A percentile compares a stretch with the other conserved stretches of the same genome.
phyloP scores from a whole-genome alignment of 345 rosid genomes.

The Camelina hispida region DNA sequence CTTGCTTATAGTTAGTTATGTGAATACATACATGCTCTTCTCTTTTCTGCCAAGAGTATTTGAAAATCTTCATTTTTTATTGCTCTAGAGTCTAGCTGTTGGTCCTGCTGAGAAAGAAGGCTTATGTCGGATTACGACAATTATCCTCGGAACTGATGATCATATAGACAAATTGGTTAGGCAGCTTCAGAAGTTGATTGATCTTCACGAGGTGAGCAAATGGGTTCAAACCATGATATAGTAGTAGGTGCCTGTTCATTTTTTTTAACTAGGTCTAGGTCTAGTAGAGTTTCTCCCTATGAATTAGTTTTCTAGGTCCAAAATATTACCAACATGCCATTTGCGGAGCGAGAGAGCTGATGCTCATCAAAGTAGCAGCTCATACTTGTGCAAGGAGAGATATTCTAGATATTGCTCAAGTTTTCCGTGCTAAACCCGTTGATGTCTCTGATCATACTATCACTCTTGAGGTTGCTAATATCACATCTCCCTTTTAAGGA shows the following conservation, averaged over 20 bases:
- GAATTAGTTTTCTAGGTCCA: slow-evolving; percentile 45
- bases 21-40: slow-evolving; percentile 16
- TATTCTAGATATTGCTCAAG: slow-evolving; percentile 70
- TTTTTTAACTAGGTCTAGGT: not conserved
- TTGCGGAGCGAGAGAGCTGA: slow-evolving; percentile 73
- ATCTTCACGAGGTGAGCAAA: slow-evolving; percentile 64
- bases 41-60: slow-evolving; percentile 12
- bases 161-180: slow-evolving; percentile 64
- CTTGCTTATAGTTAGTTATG: slow-evolving; percentile 11
- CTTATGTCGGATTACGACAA: slow-evolving; percentile 71
- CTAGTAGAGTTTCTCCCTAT: slow-evolving; percentile 21
- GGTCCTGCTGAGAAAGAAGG: slow-evolving; percentile 74
- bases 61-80: slow-evolving; percentile 5
- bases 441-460: slow-evolving; percentile 78
- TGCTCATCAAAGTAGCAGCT: slow-evolving; percentile 75
- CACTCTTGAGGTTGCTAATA: slow-evolving; percentile 66
- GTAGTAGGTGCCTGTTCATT: not conserved
- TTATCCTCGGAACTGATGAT: slow-evolving; percentile 80
- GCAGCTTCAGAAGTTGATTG: slow-evolving; percentile 71
- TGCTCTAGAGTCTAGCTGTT: slow-evolving; percentile 70
- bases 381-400: slow-evolving; percentile 66
- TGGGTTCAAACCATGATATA: too few species aligned
- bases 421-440: slow-evolving; percentile 67
- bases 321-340: slow-evolving; percentile 70
- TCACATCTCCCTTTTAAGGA: slow-evolving; percentile 23